Evolutionary conservation across 768 basidiomycete genomes (phyloP).

Genomic region (Tricholoma hemisulphureum): DNA sequence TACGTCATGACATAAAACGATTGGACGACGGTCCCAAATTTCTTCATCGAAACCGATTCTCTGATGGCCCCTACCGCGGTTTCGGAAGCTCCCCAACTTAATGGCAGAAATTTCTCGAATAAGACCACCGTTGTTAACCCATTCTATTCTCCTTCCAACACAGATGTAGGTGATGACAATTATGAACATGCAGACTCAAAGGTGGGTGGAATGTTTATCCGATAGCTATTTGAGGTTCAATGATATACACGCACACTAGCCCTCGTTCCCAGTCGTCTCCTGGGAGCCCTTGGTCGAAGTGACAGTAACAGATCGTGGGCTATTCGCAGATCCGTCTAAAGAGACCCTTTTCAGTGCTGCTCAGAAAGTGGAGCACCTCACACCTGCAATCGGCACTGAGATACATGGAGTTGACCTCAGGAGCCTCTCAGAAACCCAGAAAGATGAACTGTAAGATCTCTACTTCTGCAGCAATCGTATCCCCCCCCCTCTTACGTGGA

Average conservation of each 20-base stretch:
- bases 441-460: constrained; percentile 69
- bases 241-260: constrained; percentile 37
- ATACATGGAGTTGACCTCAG: constrained; percentile 70
- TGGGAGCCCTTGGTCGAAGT: constrained; percentile 65
- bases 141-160: constrained; percentile 64
- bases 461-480: neutral
- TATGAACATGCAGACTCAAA: constrained; percentile 56
- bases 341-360: constrained; percentile 62
- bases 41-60: neutral
- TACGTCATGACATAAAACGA: neutral
- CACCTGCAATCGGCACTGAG: constrained; percentile 75
- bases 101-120: neutral
- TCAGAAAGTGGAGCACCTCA: constrained; percentile 63
- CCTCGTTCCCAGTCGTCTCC: constrained; percentile 57
- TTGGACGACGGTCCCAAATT: neutral
- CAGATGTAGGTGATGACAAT: constrained; percentile 45
- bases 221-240: neutral
- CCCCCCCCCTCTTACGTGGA: neutral
- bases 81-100: constrained; percentile 6
- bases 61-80: constrained; percentile 21
- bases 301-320: constrained; percentile 63
- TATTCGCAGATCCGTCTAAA: constrained; percentile 70
- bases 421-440: constrained; percentile 63
- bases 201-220: neutral
- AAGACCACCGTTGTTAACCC: constrained; percentile 46